Percentiles rank a stretch among this genome's conserved stretches.
phyloP scores from a whole-genome alignment of 2,329 filamentous ascomycete species.

The Lachnellula cervina region DNA sequence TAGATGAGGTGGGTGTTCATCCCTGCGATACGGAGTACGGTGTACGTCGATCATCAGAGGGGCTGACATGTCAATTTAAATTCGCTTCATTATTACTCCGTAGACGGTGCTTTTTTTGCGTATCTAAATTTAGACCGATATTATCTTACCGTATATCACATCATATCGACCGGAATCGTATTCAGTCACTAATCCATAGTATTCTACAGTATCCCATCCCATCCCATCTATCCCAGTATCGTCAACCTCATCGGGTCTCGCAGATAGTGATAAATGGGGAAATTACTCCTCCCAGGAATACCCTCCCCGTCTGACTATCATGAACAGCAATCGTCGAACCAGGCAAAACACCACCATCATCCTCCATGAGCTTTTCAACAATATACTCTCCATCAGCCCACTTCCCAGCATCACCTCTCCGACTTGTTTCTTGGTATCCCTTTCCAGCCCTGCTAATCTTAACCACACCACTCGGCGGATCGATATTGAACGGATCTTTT shows the following conservation, averaged over 20 bases:
- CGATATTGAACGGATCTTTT: constrained; percentile 21
- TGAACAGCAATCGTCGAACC: constrained; percentile 29
- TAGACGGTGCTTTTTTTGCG: too few relatives aligned
- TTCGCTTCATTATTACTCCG: too few relatives aligned
- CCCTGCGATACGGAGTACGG: too few relatives aligned
- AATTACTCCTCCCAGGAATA: constrained; percentile 29
- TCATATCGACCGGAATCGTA: not conserved
- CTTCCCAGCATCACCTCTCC: not conserved
- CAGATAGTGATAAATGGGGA: constrained; percentile 24
- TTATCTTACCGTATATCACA: too few relatives aligned
- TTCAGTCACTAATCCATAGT: not conserved
- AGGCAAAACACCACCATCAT: constrained; percentile 29
- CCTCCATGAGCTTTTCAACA: constrained; percentile 33
- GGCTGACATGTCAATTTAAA: too few relatives aligned
- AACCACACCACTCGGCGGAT: constrained; percentile 22
- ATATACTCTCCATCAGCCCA: constrained; percentile 16
- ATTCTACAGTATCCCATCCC: not conserved
- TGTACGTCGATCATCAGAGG: too few relatives aligned
- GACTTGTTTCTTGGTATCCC: not conserved
- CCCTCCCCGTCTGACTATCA: constrained; percentile 30
- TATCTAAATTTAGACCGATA: too few relatives aligned
- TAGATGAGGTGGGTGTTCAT: too few relatives aligned
- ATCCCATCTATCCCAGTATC: not conserved
- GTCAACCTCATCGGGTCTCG: constrained; percentile 1
- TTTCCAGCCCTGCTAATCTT: constrained; percentile 23